Evolutionary conservation across 352 stramenopile species (phyloP).

Genomic region (Globisporangium ultimum): DNA sequence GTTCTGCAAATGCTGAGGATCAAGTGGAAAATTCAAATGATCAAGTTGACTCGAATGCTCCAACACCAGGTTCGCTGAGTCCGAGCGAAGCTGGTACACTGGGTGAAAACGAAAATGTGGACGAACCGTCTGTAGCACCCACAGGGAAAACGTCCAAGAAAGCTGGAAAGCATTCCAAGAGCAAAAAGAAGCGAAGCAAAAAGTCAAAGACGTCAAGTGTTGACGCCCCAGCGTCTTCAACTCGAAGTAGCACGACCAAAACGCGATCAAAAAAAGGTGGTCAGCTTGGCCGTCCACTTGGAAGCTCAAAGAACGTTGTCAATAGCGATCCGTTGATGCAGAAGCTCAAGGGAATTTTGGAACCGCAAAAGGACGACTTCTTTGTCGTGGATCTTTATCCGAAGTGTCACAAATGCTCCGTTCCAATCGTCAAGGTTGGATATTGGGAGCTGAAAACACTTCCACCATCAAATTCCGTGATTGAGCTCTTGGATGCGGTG

Average conservation of each 20-base stretch:
- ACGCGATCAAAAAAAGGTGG: constrained; percentile 62
- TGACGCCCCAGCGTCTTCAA: constrained; percentile 50
- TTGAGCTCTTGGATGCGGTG: constrained; percentile 72
- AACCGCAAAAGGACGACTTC: constrained; percentile 99
- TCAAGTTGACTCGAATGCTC: constrained; percentile 30
- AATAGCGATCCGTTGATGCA: constrained; percentile 96
- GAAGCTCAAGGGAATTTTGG: constrained; percentile 96
- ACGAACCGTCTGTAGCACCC: constrained; percentile 9
- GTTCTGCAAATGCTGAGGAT: constrained; percentile 10
- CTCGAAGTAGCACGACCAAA: constrained; percentile 62
- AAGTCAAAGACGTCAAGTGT: constrained; percentile 59
- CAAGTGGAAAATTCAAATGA: constrained; percentile 16
- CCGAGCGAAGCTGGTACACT: constrained; percentile 32
- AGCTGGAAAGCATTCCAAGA: constrained; percentile 32
- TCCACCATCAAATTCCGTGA: constrained; percentile 51
- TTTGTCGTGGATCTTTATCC: constrained; percentile 96
- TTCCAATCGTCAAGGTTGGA: constrained; percentile 77
- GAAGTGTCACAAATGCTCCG: constrained; percentile 87
- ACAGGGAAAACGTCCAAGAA: constrained; percentile 21
- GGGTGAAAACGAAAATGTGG: constrained; percentile 24
- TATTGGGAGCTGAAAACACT: constrained; percentile 86
- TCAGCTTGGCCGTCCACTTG: constrained; percentile 30
- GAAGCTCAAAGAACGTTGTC: constrained; percentile 69
- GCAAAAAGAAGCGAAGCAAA: constrained; percentile 80
- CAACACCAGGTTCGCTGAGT: constrained; percentile 45